Percentiles rank a stretch among this genome's conserved stretches.
These are phyloP conservation scores for Flammula alnicola DNA, from an alignment of 1,284 basidiomycete genomes.

Conservation along the genomic window DNA sequence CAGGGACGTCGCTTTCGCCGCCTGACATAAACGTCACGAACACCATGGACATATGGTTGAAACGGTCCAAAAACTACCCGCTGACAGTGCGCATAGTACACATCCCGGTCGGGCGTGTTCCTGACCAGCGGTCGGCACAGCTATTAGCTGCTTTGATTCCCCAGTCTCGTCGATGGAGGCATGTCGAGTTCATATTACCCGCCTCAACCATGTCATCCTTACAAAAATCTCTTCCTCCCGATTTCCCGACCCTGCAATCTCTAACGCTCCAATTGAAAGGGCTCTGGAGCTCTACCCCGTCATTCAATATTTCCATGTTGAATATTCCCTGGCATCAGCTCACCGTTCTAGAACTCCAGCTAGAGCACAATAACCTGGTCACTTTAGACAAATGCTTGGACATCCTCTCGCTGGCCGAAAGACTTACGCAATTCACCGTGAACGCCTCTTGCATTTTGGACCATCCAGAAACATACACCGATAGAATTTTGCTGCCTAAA, in stretches of 20 bases:
- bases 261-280: slow-evolving; percentile 36
- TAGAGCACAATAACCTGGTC: slow-evolving; percentile 34
- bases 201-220: slow-evolving; percentile 30
- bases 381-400: slow-evolving; percentile 38
- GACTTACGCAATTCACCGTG: slow-evolving; percentile 36
- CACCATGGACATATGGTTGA: slow-evolving; percentile 39
- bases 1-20: slow-evolving; percentile 9
- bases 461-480: slow-evolving; percentile 1
- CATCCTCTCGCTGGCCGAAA: slow-evolving; percentile 36
- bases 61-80: slow-evolving; percentile 37
- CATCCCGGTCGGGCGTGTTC: slow-evolving; percentile 21
- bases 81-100: slow-evolving; percentile 41
- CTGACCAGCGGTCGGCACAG: slow-evolving; percentile 30
- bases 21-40: slow-evolving; percentile 23
- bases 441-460: slow-evolving; percentile 34
- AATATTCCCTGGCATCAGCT: slow-evolving; percentile 43
- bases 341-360: slow-evolving; percentile 38
- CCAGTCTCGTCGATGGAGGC: slow-evolving; percentile 39
- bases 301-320: slow-evolving; percentile 29
- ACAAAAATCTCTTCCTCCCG: slow-evolving; percentile 25
- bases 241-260: slow-evolving; percentile 32
- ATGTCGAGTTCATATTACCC: slow-evolving; percentile 38
- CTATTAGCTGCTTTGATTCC: slow-evolving; percentile 36
- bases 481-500: slow-evolving; percentile 18
- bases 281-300: slow-evolving; percentile 19